Percentiles rank a stretch among this genome's conserved stretches.
Conservation (phyloP, 73 alveolate genomes). For the Paramecium sexaurelia region DNA sequence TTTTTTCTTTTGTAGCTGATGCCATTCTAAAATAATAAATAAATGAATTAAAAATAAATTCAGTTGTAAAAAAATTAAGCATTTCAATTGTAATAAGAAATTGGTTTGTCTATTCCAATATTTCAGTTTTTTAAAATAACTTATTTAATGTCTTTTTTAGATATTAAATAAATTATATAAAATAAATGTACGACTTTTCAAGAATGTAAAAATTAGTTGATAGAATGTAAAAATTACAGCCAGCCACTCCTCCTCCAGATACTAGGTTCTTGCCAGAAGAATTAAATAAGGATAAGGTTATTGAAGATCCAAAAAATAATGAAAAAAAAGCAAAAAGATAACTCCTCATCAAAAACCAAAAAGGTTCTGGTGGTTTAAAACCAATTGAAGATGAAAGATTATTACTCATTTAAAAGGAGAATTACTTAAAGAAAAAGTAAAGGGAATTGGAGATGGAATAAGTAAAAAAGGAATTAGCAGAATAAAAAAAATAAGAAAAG, state of each 20-base stretch:
- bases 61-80: neutral
- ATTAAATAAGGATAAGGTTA: neutral
- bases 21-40: neutral
- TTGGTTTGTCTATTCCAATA: neutral
- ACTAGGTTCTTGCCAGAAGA: constrained; percentile 8
- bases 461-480: constrained; percentile 52
- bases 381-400: constrained; percentile 20
- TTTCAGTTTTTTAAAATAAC: neutral
- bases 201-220: constrained; percentile 24
- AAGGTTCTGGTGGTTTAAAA: neutral
- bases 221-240: constrained; percentile 30
- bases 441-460: constrained; percentile 57
- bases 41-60: neutral
- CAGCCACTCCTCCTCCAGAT: constrained; percentile 13
- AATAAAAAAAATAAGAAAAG: constrained; percentile 9
- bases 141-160: neutral
- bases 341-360: neutral
- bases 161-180: neutral
- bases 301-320: neutral
- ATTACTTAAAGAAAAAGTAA: constrained; percentile 30
- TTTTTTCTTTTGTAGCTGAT: neutral
- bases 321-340: constrained; percentile 3
- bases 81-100: neutral
- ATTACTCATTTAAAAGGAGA: constrained; percentile 5
- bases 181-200: constrained; percentile 8